These are phyloP conservation scores for Telopea speciosissima DNA, from an alignment of 177 flowering plant species.

Conservation along the genomic window DNA sequence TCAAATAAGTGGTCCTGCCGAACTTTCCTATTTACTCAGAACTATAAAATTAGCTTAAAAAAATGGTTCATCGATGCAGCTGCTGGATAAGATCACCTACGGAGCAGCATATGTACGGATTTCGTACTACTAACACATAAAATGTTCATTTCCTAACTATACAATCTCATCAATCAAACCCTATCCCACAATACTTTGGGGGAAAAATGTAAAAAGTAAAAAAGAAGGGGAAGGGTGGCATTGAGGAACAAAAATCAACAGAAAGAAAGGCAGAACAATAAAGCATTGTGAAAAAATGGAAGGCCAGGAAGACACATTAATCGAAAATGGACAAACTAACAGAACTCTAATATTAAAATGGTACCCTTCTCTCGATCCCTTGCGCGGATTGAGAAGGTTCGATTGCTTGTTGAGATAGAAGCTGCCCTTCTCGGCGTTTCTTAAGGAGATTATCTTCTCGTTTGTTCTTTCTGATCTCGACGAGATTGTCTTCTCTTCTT, in stretches of 20 bases:
- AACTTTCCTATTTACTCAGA: not conserved
- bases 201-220: too few species aligned
- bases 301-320: slow-evolving; percentile 5
- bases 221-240: not conserved
- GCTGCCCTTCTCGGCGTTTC: slow-evolving; percentile 56
- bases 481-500: slow-evolving; percentile 73
- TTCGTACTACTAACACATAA: too few species aligned
- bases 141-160: too few species aligned
- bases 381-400: slow-evolving; percentile 29
- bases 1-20: not conserved
- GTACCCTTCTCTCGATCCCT: slow-evolving; percentile 40
- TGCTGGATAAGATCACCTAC: not conserved
- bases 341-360: not conserved
- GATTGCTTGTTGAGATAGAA: slow-evolving; percentile 27
- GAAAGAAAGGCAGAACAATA: not conserved
- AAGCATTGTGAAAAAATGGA: not conserved
- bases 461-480: slow-evolving; percentile 78
- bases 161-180: not conserved
- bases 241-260: not conserved
- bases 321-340: slow-evolving; percentile 5
- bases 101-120: too few species aligned
- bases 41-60: too few species aligned
- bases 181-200: not conserved
- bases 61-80: not conserved
- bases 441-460: slow-evolving; percentile 62